Evolutionary conservation across 2,329 filamentous ascomycete species (phyloP).

Genomic region (Berkeleyomyces basicola): DNA sequence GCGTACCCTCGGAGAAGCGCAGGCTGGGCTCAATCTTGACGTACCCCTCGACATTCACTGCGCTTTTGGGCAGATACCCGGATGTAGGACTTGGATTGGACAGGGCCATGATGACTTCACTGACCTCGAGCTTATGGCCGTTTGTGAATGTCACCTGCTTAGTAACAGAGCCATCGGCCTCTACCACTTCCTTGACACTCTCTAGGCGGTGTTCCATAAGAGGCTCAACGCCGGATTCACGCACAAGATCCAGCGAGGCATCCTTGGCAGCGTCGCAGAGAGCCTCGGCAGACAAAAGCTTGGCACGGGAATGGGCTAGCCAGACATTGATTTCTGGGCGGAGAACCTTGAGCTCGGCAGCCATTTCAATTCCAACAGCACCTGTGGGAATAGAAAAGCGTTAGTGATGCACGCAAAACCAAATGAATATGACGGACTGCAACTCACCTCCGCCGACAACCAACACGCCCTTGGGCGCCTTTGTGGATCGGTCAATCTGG

Average conservation of each 20-base stretch:
- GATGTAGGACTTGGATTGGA: constrained; percentile 47
- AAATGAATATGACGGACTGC: constrained; percentile 21
- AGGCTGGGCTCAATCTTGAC: constrained; percentile 40
- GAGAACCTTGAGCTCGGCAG: constrained; percentile 55
- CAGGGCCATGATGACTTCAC: constrained; percentile 53
- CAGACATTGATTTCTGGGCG: constrained; percentile 51
- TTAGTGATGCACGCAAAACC: constrained; percentile 1
- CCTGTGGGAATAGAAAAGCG: constrained; percentile 21
- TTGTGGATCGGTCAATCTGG: constrained; percentile 39
- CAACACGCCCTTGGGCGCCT: constrained; percentile 41
- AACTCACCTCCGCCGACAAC: constrained; percentile 47
- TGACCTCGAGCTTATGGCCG: constrained; percentile 41
- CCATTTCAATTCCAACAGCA: constrained; percentile 70
- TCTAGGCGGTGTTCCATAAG: constrained; percentile 44
- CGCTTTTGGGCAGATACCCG: constrained; percentile 39
- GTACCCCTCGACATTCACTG: constrained; percentile 47
- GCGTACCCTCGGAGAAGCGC: constrained; percentile 31
- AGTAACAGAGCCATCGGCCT: constrained; percentile 24
- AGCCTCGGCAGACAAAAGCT: constrained; percentile 56
- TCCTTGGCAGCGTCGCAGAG: constrained; percentile 55
- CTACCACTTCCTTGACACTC: constrained; percentile 28
- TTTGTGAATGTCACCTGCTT: constrained; percentile 42
- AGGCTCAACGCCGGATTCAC: constrained; percentile 46
- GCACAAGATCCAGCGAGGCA: constrained; percentile 38
- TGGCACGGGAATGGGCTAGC: constrained; percentile 54